A percentile compares a stretch with the other conserved stretches of the same genome.
Evolutionary conservation across 371 early-diverging fungal genomes (phyloP).

Genomic region (Lichtheimia ramosa): DNA sequence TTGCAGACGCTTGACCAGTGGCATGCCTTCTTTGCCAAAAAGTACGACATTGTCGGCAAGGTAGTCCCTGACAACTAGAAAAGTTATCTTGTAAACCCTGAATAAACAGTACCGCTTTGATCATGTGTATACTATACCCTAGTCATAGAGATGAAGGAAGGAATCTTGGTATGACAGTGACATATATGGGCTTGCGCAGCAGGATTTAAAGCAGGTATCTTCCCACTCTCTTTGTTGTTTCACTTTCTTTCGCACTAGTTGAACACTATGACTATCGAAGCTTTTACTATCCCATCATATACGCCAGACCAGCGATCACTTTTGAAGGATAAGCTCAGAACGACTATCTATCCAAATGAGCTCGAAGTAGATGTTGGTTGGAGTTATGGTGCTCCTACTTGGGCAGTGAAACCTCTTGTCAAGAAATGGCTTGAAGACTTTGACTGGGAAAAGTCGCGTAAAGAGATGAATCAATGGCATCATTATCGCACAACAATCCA

Average conservation of each 20-base stretch:
- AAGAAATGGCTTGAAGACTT: constrained; percentile 45
- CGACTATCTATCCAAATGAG: constrained; percentile 32
- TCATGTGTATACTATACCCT: too few relatives aligned
- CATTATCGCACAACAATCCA: constrained; percentile 55
- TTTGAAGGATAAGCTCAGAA: constrained; percentile 12
- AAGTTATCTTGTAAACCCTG: not conserved
- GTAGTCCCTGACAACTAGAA: constrained; percentile 41
- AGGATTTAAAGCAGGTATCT: too few relatives aligned
- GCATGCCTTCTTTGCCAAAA: constrained; percentile 72
- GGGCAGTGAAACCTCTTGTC: constrained; percentile 44
- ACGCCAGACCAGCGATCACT: constrained; percentile 12
- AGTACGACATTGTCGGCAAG: constrained; percentile 75
- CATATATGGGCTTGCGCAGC: too few relatives aligned
- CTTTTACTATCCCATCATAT: constrained; percentile 28
- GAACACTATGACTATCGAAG: constrained; percentile 6
- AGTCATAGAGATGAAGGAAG: too few relatives aligned
- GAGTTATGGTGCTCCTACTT: constrained; percentile 49
- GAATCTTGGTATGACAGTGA: too few relatives aligned
- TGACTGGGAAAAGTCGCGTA: constrained; percentile 44
- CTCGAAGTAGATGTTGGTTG: constrained; percentile 52
- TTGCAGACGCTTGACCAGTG: constrained; percentile 75
- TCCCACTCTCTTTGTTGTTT: not conserved
- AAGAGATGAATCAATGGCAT: constrained; percentile 43
- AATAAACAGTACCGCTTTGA: too few relatives aligned
- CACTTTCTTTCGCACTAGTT: not conserved